Evolutionary conservation across 192 early-diverging fungal species (phyloP), one percentile per base, ranked within the genome.

Genomic region (Funneliformis mosseae): DNA sequence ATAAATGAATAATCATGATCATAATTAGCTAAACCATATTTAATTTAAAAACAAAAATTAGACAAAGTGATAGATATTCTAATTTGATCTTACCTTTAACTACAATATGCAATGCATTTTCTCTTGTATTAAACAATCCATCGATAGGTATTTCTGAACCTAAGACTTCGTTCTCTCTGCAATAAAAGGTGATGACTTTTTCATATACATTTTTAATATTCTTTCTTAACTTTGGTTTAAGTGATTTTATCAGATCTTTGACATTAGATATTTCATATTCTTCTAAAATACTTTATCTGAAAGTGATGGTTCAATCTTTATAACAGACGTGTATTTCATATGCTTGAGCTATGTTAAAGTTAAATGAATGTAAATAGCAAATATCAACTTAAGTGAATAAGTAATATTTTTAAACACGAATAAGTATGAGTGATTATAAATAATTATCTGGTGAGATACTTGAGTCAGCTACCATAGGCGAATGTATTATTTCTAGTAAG

Each of bases 371-470:
- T n/a, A n/a, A n/a, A n/a, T n/a, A n/a, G n/a, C n/a, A n/a, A n/a
- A n/a, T n/a, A n/a, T n/a, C n/a, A n/a, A n/a, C n/a, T n/a, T n/a
- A n/a, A n/a, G n/a, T n/a, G n/a, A n/a, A n/a, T 64, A 64, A 4
- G 62, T 8, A 64, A 64, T 64, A 64, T 8, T 27, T 64, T 64
- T 64, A 28, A 64, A 64, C 25, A 64, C 62, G 61, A 63, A 63
- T n/a, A 63, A 63, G 25, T 63, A 64, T 28, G 62, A 64, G 27
- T 64, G 62, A 27, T 64, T 27, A n/a, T 64, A 64, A 64, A 64
- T 64, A 28, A 64, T 64, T 64, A 64, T 6, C 62, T 64, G 62
- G 27, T 64, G 62, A 64, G 61, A 3, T 63, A 63, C 25, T 27
- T 27, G 61, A 63, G 1, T n/a, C n/a, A n/a, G n/a, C 61, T 63